Evolutionary conservation across 1,284 basidiomycete genomes (phyloP), one percentile per base, ranked within the genome.

Genomic region (Inonotus hispidus): DNA sequence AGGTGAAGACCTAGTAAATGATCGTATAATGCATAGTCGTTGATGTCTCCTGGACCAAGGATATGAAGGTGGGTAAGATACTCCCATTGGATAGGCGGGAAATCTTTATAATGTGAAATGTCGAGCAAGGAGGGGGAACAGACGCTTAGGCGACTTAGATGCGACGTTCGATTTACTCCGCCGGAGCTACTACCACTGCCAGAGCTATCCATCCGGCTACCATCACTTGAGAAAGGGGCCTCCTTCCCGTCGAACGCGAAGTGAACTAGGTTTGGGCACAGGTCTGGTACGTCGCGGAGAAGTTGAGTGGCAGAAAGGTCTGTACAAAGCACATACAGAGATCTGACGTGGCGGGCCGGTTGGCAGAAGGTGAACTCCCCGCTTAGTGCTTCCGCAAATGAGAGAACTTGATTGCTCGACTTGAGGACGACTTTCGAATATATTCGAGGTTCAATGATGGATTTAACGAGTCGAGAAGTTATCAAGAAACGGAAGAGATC

Each of bases 61-160:
- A 61, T 25, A 16, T 61, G 59, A 35, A 61, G 59, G 37, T 61
- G 59, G 23, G 59, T 61, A 45, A 61, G 53, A 23, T 35, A 27
- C 19, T 61, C 45, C 32, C 29, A 61, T 61, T 21, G 27, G 37
- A 54, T 29, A 14, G 38, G 46, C 13, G 59, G 59, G 29, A 29
- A 16, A 2, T 16, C 32, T 14, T n/a, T 16, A 35, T 25, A 43
- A 39, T 35, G 27, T 14, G 13, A 10, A 21, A 52, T 38, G 25
- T 52, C 47, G 11, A 45, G 21, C 16, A 52, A 21, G 5, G 37
- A 38, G 16, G 59, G 46, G 7, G 46, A 55, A 23, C 47, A 56
- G n/a, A 50, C 56, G 11, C 53, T 61, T 21, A 61, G 46, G 21
- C 53, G 53, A 35, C 45, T 39, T 21, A 56, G 35, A 19, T 19